These are phyloP conservation scores for Physcomitrellopsis africana DNA, from an alignment of 225 moss, liverwort and hornwort species.

Conservation along the genomic window DNA sequence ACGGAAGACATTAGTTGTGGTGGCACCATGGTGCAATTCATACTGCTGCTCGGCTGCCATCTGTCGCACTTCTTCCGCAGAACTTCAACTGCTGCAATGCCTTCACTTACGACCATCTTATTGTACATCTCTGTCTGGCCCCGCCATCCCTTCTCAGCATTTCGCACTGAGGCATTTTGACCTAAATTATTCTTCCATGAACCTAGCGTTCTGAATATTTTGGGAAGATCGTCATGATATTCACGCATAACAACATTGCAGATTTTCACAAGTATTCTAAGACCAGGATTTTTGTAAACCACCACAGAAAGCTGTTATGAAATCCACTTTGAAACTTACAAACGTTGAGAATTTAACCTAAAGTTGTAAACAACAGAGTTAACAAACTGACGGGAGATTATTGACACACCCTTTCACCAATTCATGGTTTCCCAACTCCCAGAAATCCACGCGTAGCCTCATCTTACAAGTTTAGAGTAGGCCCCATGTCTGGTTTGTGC, in stretches of 20 bases:
- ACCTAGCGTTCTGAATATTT: not conserved
- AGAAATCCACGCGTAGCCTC: no score
- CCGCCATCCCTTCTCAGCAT: not conserved
- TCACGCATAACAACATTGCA: not conserved
- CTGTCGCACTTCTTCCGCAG: conserved; percentile 20
- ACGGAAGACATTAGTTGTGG: conserved; percentile 17
- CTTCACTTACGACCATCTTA: conserved; percentile 21
- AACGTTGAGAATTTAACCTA: not conserved
- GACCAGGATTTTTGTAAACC: not conserved
- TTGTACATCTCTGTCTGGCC: conserved; percentile 30
- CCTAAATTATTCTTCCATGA: not conserved
- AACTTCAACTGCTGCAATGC: not conserved
- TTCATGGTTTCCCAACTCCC: not conserved
- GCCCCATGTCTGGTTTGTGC: not conserved
- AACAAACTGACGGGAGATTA: not conserved
- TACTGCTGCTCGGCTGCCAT: conserved; percentile 18
- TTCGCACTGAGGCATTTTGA: not conserved
- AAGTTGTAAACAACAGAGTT: not conserved
- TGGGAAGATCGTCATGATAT: not conserved
- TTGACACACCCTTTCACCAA: no score
- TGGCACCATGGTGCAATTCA: conserved; percentile 2
- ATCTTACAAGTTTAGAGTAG: conserved; percentile 25
- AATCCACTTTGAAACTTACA: not conserved
- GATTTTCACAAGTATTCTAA: not conserved
- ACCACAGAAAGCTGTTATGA: not conserved